Evolutionary conservation across 129 eudicot species (phyloP).

Genomic region (Helianthus annuus): DNA sequence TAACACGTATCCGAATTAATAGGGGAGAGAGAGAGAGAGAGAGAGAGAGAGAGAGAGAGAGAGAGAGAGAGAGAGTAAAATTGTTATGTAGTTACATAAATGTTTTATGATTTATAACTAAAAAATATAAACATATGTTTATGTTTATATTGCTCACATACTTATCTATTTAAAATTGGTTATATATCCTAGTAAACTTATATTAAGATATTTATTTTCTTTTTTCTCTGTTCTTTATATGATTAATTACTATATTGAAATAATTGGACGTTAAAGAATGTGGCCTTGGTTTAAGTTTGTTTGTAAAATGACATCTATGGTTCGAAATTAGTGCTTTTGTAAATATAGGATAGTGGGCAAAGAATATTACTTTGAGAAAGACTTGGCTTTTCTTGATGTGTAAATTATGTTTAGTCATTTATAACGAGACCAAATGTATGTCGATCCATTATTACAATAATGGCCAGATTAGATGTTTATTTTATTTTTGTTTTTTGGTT

Average conservation of each 20-base stretch:
- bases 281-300: not conserved
- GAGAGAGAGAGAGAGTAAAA: not conserved
- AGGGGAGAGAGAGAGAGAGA: not conserved
- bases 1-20: not conserved
- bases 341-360: slow-evolving; percentile 33
- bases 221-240: not conserved
- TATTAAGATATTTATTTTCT: not conserved
- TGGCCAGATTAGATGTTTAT: slow-evolving; percentile 17
- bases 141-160: not conserved
- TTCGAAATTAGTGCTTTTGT: slow-evolving; percentile 22
- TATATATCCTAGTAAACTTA: not conserved
- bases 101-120: not conserved
- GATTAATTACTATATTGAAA: slow-evolving; percentile 7
- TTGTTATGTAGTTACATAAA: not conserved
- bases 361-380: slow-evolving; percentile 38
- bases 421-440: slow-evolving; percentile 34
- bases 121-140: not conserved
- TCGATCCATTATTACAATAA: slow-evolving; percentile 10
- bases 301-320: slow-evolving; percentile 29
- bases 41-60: not conserved
- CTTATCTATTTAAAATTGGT: not conserved
- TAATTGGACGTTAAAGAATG: slow-evolving; percentile 8
- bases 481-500: slow-evolving; percentile 3
- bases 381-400: slow-evolving; percentile 26
- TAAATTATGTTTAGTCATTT: slow-evolving; percentile 38